phyloP scores from a whole-genome alignment of 805 yeast genomes.

The Candida germanica region DNA sequence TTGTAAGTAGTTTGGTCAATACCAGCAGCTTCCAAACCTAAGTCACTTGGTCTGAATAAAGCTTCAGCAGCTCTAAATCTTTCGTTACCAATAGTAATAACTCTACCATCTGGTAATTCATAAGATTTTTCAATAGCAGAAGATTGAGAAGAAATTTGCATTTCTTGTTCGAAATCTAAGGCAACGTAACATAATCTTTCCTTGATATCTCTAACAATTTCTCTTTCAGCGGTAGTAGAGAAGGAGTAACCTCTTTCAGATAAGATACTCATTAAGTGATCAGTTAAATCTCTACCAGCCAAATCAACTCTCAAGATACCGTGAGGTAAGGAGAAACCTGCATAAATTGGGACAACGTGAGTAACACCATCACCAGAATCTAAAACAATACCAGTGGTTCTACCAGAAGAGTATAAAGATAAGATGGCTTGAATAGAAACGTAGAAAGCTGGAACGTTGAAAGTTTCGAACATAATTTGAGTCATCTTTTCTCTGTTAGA shows the following conservation, averaged over 20 bases:
- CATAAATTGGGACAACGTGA: constrained; percentile 99
- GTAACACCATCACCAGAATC: constrained; percentile 99
- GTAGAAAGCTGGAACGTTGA: constrained; percentile 99
- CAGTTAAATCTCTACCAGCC: constrained; percentile 99
- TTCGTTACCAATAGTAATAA: constrained; percentile 98
- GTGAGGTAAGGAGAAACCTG: constrained; percentile 99
- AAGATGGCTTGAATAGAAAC: constrained; percentile 98
- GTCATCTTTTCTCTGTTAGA: constrained; percentile 99
- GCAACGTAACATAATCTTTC: constrained; percentile 99
- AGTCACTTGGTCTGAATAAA: constrained; percentile 95
- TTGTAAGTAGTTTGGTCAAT: constrained; percentile 96
- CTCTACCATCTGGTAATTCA: constrained; percentile 99
- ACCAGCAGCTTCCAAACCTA: constrained; percentile 93
- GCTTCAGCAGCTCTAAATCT: constrained; percentile 99
- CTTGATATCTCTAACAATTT: constrained; percentile 90
- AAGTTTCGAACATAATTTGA: constrained; percentile 97
- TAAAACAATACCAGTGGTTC: constrained; percentile 99
- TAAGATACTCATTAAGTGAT: constrained; percentile 96
- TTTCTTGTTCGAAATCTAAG: constrained; percentile 97
- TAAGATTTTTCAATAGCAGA: constrained; percentile 97
- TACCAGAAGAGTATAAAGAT: constrained; percentile 98
- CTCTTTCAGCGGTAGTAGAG: constrained; percentile 99
- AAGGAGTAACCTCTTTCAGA: constrained; percentile 98
- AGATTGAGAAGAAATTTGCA: constrained; percentile 98
- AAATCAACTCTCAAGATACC: constrained; percentile 98